These are phyloP conservation scores for Asterionellopsis glacialis DNA, from an alignment of 108 stramenopile species.

Conservation along the genomic window DNA sequence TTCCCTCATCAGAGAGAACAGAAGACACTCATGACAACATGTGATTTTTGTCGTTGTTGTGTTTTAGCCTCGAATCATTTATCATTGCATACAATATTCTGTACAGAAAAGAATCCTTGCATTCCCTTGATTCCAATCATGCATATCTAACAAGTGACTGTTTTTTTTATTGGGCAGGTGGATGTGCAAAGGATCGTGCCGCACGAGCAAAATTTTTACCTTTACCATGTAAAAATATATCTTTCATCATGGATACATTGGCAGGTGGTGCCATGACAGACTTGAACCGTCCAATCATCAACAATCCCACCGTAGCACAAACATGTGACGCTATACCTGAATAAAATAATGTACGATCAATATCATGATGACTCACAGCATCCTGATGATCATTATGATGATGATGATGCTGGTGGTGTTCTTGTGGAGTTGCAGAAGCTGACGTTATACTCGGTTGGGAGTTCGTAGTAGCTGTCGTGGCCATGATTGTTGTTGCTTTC, in stretches of 20 bases:
- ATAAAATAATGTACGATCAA: constrained; percentile 7
- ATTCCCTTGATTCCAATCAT: background rate
- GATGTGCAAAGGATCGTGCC: background rate
- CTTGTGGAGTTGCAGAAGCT: no score
- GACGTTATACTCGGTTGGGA: no score
- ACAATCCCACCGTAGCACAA: constrained; percentile 28
- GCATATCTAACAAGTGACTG: background rate
- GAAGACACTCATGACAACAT: no score
- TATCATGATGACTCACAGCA: constrained; percentile 7
- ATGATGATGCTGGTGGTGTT: background rate
- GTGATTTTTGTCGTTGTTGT: no score
- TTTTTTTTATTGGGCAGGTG: background rate
- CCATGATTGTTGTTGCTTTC: constrained; percentile 1
- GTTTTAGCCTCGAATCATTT: no score
- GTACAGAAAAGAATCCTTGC: background rate
- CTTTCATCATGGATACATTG: constrained; percentile 34
- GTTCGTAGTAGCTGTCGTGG: constrained; percentile 5
- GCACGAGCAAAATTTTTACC: background rate
- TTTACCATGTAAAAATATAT: constrained; percentile 19
- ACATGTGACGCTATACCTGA: constrained; percentile 49
- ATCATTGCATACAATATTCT: no score
- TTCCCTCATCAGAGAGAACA: no score
- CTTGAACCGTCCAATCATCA: constrained; percentile 44
- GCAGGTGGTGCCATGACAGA: constrained; percentile 68
- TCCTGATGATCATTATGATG: background rate